Evolutionary conservation across 306 rosid genomes (phyloP), one percentile per base, ranked within the genome.

Genomic region (Cucumis hystrix): DNA sequence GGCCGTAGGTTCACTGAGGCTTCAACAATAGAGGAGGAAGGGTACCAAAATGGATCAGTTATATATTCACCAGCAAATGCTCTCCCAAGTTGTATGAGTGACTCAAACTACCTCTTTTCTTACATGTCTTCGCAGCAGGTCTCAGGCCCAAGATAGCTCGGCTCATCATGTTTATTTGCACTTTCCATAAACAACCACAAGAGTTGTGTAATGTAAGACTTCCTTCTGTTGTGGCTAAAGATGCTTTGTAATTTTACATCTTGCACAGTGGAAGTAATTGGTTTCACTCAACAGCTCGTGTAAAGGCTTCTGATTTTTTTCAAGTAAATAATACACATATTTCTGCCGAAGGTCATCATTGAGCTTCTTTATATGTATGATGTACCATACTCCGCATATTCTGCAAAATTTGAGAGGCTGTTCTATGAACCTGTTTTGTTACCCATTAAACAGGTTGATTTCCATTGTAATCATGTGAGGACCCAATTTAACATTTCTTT

Each of bases 111-210:
- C 65, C 81, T 0, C 61, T 86, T 78, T 80, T 92, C 98, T 73
- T 88, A 79, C 72, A 59, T 92, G 15, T 95, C 98, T 77, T 95
- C 97, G 3, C 95, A 92, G 67, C 85, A 82, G 73, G 78, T 95
- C 73, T 95, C 97, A 13, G 97, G 98, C 70, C 98, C 98, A 51
- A 92, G 98, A 89, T 95, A 84, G 89, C 56, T 33, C 67, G 77
- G 5, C 39, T 39, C 25, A 23, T 30, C 20, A 28, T 28, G 30
- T 17, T 21, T 58, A n/a, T 2, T 75, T 37, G 54, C 17, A 39
- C 78, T 57, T 57, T 21, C 30, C 56, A 39, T 9, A 18, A 39
- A 66, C 10, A 17, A 18, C 73, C 10, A 10, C 39, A 1, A 40
- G 52, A 66, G 52, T 37, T 66, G 18, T 17, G 15, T n/a, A 41